Conservation (phyloP, 768 basidiomycete genomes). For the Pseudohyphozyma bogoriensis region DNA sequence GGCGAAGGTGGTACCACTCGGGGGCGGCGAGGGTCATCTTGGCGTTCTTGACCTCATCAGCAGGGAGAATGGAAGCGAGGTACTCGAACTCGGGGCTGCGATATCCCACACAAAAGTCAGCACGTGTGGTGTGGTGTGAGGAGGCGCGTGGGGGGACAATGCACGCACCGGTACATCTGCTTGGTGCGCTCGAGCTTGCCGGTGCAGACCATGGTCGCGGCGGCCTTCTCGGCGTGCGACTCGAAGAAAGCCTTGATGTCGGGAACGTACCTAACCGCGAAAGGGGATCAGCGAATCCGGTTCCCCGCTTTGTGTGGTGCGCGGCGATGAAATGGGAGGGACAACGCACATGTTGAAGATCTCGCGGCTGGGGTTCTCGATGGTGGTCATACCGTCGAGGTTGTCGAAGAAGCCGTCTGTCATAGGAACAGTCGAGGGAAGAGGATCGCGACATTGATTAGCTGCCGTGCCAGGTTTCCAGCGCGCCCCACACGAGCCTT, state of each 20-base stretch:
- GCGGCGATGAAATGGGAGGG: background rate
- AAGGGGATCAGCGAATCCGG: background rate
- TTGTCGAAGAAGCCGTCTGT: conserved; percentile 61
- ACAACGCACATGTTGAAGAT: conserved; percentile 23
- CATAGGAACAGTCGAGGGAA: background rate
- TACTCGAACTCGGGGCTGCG: conserved; percentile 29
- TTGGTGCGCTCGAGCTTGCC: conserved; percentile 28
- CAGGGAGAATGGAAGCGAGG: conserved; percentile 22
- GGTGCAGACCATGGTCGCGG: conserved; percentile 23
- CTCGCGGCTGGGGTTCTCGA: conserved; percentile 21
- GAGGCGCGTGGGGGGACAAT: too few relatives aligned
- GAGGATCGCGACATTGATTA: background rate
- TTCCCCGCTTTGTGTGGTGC: background rate
- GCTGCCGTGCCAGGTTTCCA: background rate
- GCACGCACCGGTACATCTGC: conserved; percentile 24
- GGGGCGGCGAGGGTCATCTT: conserved; percentile 65
- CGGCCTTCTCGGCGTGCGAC: conserved; percentile 20
- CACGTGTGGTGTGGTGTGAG: too few relatives aligned
- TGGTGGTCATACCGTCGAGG: conserved; percentile 39
- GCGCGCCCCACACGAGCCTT: background rate
- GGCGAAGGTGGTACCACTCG: conserved; percentile 39
- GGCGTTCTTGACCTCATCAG: conserved; percentile 47
- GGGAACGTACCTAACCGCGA: conserved; percentile 22
- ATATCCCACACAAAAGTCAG: background rate
- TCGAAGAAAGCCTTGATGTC: conserved; percentile 28